Percentiles rank a stretch among this genome's conserved stretches.
Conservation (phyloP, 1,284 basidiomycete species). For the Boletellus deceptivus region DNA sequence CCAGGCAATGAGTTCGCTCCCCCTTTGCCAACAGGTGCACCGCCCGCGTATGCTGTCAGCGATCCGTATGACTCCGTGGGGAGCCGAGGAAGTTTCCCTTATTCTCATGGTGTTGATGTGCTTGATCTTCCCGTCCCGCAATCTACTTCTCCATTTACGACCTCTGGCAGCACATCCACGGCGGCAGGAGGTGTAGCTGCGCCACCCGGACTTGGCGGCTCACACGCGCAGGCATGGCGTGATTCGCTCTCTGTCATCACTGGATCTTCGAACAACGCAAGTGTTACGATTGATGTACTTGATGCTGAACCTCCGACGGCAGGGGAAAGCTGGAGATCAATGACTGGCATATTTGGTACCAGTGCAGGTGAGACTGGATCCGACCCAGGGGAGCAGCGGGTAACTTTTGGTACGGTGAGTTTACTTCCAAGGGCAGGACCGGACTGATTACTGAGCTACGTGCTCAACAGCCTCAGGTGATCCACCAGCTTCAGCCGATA, state of each 20-base stretch:
- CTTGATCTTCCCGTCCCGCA: constrained; percentile 61
- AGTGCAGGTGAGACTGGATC: constrained; percentile 23
- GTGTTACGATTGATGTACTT: constrained; percentile 52
- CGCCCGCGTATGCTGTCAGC: constrained; percentile 38
- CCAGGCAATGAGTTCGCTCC: constrained; percentile 11
- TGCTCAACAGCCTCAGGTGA: constrained; percentile 37
- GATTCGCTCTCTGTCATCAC: constrained; percentile 39
- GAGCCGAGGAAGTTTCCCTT: constrained; percentile 17
- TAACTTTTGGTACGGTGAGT: constrained; percentile 61
- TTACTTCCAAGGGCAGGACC: constrained; percentile 8
- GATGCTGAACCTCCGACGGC: constrained; percentile 64
- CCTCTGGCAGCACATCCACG: constrained; percentile 32
- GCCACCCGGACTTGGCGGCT: constrained; percentile 51
- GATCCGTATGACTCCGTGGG: constrained; percentile 28
- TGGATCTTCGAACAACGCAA: constrained; percentile 33
- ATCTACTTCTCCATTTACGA: constrained; percentile 48
- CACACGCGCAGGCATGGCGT: constrained; percentile 42
- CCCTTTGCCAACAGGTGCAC: constrained; percentile 24
- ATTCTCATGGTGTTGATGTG: constrained; percentile 42
- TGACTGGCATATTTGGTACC: constrained; percentile 38
- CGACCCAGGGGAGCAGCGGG: constrained; percentile 40
- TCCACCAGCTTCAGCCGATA: constrained; percentile 39
- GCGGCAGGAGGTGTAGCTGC: constrained; percentile 32
- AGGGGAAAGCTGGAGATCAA: constrained; percentile 52
- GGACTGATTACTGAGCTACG: constrained; percentile 13